Conservation (phyloP, 331 rosid genomes). For the Malus hybrid region DNA sequence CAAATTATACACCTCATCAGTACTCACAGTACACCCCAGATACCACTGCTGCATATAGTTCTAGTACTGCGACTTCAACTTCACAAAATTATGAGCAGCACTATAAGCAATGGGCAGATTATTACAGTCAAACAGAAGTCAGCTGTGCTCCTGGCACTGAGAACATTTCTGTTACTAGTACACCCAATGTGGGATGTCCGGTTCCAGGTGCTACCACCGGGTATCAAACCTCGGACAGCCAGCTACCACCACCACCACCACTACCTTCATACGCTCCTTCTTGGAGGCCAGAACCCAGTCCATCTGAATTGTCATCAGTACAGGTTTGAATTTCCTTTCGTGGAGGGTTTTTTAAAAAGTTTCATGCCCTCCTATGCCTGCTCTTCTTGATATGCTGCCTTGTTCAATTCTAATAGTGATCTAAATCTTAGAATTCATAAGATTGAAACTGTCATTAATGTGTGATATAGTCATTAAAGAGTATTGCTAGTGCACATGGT, state of each 20-base stretch:
- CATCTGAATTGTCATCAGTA: constrained; percentile 55
- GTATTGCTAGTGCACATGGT: not conserved
- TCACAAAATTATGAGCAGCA: constrained; percentile 75
- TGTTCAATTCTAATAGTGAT: not conserved
- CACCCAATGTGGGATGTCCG: constrained; percentile 47
- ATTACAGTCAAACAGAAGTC: constrained; percentile 91
- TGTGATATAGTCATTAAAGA: not conserved
- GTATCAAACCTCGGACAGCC: constrained; percentile 50
- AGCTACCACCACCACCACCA: constrained; percentile 48
- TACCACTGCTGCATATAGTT: constrained; percentile 52
- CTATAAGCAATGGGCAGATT: constrained; percentile 83
- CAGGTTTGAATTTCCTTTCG: constrained; percentile 70
- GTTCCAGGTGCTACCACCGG: constrained; percentile 51
- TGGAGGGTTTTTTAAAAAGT: constrained; percentile 10
- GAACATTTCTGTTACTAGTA: constrained; percentile 55
- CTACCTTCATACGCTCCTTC: constrained; percentile 45
- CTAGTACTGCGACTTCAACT: constrained; percentile 49
- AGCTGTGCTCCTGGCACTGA: constrained; percentile 99
- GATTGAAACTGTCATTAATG: not conserved
- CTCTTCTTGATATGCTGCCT: not conserved
- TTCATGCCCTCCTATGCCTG: not conserved
- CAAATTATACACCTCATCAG: constrained; percentile 67
- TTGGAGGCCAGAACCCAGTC: constrained; percentile 81
- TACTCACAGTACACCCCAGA: constrained; percentile 69
- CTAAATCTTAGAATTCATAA: not conserved